phyloP scores from a whole-genome alignment of 345 rosid species.

The Populus euphratica region DNA sequence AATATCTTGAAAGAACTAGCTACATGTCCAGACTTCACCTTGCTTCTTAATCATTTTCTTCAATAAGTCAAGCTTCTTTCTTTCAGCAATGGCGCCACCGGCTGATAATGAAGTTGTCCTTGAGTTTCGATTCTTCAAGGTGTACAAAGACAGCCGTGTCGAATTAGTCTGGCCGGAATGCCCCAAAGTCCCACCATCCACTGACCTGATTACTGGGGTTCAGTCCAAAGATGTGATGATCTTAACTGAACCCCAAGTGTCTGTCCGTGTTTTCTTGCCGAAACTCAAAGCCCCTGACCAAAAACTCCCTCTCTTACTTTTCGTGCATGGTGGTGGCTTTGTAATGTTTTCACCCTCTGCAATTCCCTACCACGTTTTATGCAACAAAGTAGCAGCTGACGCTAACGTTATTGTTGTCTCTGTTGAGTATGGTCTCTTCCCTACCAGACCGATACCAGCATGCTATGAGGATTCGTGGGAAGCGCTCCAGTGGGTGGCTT shows the following conservation, averaged over 20 bases:
- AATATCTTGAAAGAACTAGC: no score
- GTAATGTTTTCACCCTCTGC: slow-evolving; percentile 33
- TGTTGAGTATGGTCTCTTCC: slow-evolving; percentile 42
- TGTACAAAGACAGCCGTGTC: slow-evolving; percentile 26
- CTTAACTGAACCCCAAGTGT: slow-evolving; percentile 25
- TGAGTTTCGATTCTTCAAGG: slow-evolving; percentile 24
- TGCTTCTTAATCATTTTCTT: neutral
- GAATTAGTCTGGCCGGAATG: neutral
- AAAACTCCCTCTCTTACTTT: slow-evolving; percentile 32
- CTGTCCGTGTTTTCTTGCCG: slow-evolving; percentile 43
- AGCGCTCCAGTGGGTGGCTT: slow-evolving; percentile 43
- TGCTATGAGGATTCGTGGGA: slow-evolving; percentile 50
- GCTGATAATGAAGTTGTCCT: neutral
- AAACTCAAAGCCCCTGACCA: slow-evolving; percentile 8
- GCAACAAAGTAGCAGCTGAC: slow-evolving; percentile 21
- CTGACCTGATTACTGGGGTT: slow-evolving; percentile 22
- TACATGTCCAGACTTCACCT: no score
- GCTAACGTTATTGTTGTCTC: slow-evolving; percentile 32
- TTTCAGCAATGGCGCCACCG: neutral
- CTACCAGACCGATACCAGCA: slow-evolving; percentile 38
- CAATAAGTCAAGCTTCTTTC: neutral
- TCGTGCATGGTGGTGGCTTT: slow-evolving; percentile 47
- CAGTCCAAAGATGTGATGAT: slow-evolving; percentile 33
- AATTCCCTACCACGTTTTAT: slow-evolving; percentile 21
- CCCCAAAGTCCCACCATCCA: slow-evolving; percentile 1